Evolutionary conservation across 2,329 filamentous ascomycete genomes (phyloP).

Genomic region (Macrophomina tecta): DNA sequence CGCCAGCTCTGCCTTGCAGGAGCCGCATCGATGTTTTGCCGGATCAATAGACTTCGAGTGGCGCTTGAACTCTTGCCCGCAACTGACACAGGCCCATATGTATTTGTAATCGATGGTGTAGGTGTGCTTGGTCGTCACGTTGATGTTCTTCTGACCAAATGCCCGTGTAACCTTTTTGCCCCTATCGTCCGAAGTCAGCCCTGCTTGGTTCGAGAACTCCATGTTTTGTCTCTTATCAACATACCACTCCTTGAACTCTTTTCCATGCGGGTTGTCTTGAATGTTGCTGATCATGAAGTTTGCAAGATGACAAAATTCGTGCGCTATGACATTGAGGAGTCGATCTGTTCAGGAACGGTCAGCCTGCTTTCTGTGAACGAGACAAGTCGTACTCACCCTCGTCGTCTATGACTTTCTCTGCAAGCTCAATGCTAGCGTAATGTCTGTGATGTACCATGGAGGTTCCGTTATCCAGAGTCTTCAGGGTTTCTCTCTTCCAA

Average conservation of each 20-base stretch:
- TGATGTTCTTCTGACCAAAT: constrained; percentile 68
- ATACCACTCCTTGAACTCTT: constrained; percentile 79
- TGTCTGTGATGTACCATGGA: constrained; percentile 54
- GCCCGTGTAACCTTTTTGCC: constrained; percentile 54
- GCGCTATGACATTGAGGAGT: constrained; percentile 88
- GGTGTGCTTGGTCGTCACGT: constrained; percentile 86
- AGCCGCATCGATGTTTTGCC: constrained; percentile 72
- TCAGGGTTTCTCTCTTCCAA: constrained; percentile 54
- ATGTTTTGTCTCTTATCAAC: not conserved
- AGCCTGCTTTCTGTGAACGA: not conserved
- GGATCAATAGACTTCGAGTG: constrained; percentile 87
- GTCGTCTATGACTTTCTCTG: constrained; percentile 83
- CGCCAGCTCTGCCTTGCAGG: constrained; percentile 70
- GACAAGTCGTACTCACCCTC: constrained; percentile 36
- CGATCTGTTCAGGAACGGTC: constrained; percentile 54
- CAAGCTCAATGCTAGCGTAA: constrained; percentile 81
- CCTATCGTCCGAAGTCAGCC: constrained; percentile 39
- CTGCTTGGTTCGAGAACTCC: constrained; percentile 35
- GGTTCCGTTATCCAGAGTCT: constrained; percentile 36
- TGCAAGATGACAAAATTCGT: constrained; percentile 94
- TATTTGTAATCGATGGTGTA: constrained; percentile 95
- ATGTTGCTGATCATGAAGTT: constrained; percentile 87
- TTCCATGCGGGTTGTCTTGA: constrained; percentile 78
- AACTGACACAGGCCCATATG: constrained; percentile 76
- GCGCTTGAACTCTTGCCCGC: constrained; percentile 75